These are phyloP conservation scores for Omphalea diandra DNA, from an alignment of 441 rosid species.

Conservation along the genomic window DNA sequence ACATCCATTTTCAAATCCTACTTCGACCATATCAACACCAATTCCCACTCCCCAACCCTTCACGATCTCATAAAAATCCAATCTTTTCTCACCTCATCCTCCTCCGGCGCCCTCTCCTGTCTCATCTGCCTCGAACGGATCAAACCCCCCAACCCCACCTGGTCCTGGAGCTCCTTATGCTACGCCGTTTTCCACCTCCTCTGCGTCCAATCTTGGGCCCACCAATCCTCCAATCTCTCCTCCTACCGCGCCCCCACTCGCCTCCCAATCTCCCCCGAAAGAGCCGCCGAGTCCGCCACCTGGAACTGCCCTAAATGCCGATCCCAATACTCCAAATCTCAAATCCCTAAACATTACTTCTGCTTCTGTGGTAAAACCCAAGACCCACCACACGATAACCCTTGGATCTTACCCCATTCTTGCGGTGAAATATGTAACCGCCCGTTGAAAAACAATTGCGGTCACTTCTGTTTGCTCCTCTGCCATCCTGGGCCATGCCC, in stretches of 20 bases:
- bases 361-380: slow-evolving; percentile 83
- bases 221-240: slow-evolving; percentile 68
- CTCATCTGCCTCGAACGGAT: slow-evolving; percentile 95
- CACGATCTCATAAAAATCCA: slow-evolving; percentile 81
- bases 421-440: slow-evolving; percentile 80
- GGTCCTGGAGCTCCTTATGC: slow-evolving; percentile 84
- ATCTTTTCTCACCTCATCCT: slow-evolving; percentile 77
- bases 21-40: slow-evolving; percentile 47
- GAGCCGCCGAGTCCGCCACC: slow-evolving; percentile 46
- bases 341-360: slow-evolving; percentile 58
- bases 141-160: slow-evolving; percentile 73
- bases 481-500: slow-evolving; percentile 96
- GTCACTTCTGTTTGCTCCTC: slow-evolving; percentile 74
- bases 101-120: slow-evolving; percentile 86
- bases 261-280: slow-evolving; percentile 50
- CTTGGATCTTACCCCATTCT: slow-evolving; percentile 91
- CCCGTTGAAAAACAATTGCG: slow-evolving; percentile 59
- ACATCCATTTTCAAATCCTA: slow-evolving; percentile 78
- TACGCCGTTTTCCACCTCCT: slow-evolving; percentile 77
- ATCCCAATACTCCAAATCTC: slow-evolving; percentile 45
- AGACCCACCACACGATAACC: slow-evolving; percentile 65
- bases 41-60: slow-evolving; percentile 36
- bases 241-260: slow-evolving; percentile 65
- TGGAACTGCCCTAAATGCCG: slow-evolving; percentile 96
- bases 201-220: slow-evolving; percentile 96